Evolutionary conservation across 768 basidiomycete genomes (phyloP), one percentile per base, ranked within the genome.

Genomic region (Tephrocybe sp.): DNA sequence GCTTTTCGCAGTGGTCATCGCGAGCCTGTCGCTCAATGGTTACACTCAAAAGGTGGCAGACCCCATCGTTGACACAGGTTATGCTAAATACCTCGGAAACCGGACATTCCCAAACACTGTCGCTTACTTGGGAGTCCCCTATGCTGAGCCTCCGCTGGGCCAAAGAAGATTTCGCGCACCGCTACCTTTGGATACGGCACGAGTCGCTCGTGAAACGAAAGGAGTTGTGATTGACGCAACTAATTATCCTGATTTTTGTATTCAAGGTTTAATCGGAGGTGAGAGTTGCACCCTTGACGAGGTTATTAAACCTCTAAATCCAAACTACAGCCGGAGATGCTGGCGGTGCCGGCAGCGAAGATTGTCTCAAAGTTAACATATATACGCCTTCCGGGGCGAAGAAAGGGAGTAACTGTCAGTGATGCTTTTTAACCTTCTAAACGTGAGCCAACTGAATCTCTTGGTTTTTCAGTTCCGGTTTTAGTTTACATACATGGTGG

Each of bases 321-420:
- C 24, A 10, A 42, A 33, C 21, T 36, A 12, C 54, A 83, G 79
- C 40, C 17, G 79, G 78, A 8, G 83, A 83, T 58, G 73, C 77
- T 20, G 83, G 84, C 42, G 83, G 84, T 24, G 81, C 81, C 11
- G 84, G 85, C 10, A 79, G 77, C 37, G 84, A 86, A 65, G 84
- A 86, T 55, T 86, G 83, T 55, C 64, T 86, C 28, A 85, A 85
- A 42, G 68, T 85, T n/a, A 84, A 86, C 60, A 72, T 87, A 11
- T 86, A 85, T 50, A 65, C 80, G 9, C 84, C 85, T 2, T 65
- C 70, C 5, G 72, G 73, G 6, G 73, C 76, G 3, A 77, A 72
- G 28, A 58, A 64, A 21, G 70, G 74, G 1, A 77, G 76, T 53
- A 74, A 79, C 26, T 57, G 82, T 83, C 53, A 57, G 80, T 58